A percentile compares a stretch with the other conserved stretches of the same genome.
Evolutionary conservation across 2,329 filamentous ascomycete genomes (phyloP).

Genomic region (Lasiodiplodia sp.): DNA sequence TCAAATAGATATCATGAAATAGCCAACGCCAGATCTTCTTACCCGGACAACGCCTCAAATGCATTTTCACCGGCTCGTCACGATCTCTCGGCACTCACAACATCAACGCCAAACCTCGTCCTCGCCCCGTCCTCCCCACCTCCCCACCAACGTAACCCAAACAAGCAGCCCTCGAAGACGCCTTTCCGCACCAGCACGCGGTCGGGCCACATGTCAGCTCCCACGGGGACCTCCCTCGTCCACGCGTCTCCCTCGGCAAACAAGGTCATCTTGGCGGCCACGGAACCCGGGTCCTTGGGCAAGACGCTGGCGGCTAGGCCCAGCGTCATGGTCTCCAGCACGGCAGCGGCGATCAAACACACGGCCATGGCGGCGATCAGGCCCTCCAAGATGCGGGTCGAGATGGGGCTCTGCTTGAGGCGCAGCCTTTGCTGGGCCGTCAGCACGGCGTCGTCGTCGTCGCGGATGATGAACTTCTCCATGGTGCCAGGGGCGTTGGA

Average conservation of each 20-base stretch:
- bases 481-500: neutral
- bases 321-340: neutral
- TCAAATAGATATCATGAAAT: neutral
- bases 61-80: neutral
- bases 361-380: neutral
- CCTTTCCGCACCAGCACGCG: neutral
- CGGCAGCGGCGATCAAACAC: neutral
- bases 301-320: neutral
- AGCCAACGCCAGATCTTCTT: neutral
- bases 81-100: neutral
- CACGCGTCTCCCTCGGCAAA: neutral
- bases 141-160: neutral
- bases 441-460: neutral
- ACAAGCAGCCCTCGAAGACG: neutral
- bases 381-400: neutral
- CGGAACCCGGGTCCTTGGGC: neutral
- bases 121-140: neutral
- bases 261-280: conserved; percentile 6
- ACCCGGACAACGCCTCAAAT: too few relatives aligned
- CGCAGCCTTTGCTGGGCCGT: neutral
- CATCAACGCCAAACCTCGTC: neutral
- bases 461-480: neutral
- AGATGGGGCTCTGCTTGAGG: neutral
- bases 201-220: neutral
- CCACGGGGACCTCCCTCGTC: neutral